phyloP scores from a whole-genome alignment of 805 yeast genomes.

The Peterozyma toletana region DNA sequence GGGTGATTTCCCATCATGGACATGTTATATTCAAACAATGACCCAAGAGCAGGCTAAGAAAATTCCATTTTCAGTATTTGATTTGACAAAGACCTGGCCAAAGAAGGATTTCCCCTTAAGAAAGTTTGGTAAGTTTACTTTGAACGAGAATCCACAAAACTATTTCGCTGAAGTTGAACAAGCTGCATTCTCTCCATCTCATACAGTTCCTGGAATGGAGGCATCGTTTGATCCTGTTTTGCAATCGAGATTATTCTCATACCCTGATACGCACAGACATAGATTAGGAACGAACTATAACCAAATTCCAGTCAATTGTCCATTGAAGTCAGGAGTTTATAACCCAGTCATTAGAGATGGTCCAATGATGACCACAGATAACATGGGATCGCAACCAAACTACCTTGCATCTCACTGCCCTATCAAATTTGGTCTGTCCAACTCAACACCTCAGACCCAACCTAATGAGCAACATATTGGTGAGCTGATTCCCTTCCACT shows the following conservation, averaged over 20 bases:
- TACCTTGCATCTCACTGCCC: conserved; percentile 54
- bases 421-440: conserved; percentile 33
- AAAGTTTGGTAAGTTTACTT: conserved; percentile 70
- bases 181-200: conserved; percentile 80
- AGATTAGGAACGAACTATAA: conserved; percentile 71
- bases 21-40: conserved; percentile 80
- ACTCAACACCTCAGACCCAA: conserved; percentile 14
- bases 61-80: conserved; percentile 77
- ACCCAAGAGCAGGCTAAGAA: conserved; percentile 72
- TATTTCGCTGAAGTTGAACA: conserved; percentile 86
- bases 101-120: conserved; percentile 81
- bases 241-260: conserved; percentile 75
- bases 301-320: conserved; percentile 89
- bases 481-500: conserved; percentile 64
- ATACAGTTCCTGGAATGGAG: conserved; percentile 79
- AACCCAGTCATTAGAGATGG: conserved; percentile 83
- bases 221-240: conserved; percentile 80
- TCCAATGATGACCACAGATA: conserved; percentile 60
- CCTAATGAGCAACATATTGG: conserved; percentile 21
- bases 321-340: conserved; percentile 47
- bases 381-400: conserved; percentile 73
- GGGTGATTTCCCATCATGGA: conserved; percentile 81
- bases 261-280: conserved; percentile 82
- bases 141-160: conserved; percentile 80
- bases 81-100: conserved; percentile 91